phyloP scores from a whole-genome alignment of 2,329 filamentous ascomycete genomes.

The Fusarium subtropicale region DNA sequence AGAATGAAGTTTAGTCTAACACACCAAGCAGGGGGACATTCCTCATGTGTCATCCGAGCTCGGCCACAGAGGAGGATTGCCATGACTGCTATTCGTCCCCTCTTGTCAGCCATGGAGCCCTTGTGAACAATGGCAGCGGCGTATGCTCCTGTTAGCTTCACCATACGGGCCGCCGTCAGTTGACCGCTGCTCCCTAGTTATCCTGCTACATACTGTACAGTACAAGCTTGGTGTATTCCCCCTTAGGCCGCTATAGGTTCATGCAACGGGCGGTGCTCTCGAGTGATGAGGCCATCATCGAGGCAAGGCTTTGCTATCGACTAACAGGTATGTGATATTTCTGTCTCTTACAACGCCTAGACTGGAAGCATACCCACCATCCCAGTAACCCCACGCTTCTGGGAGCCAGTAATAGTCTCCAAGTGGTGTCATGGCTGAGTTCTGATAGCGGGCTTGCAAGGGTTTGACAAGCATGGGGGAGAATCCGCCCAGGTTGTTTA shows the following conservation, averaged over 20 bases:
- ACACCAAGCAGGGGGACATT: slow-evolving; percentile 37
- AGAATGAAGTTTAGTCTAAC: slow-evolving; percentile 30
- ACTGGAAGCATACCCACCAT: slow-evolving; percentile 40
- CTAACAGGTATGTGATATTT: slow-evolving; percentile 36
- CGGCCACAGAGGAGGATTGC: slow-evolving; percentile 32
- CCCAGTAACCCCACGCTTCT: slow-evolving; percentile 44
- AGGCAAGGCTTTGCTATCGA: slow-evolving; percentile 22
- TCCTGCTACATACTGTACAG: slow-evolving; percentile 25
- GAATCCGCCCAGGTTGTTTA: slow-evolving; percentile 11
- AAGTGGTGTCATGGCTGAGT: slow-evolving; percentile 44
- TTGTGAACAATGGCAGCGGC: slow-evolving; percentile 32
- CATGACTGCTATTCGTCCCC: slow-evolving; percentile 40
- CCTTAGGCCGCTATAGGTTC: slow-evolving; percentile 44
- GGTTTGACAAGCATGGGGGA: slow-evolving; percentile 19
- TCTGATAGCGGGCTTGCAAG: slow-evolving; percentile 28
- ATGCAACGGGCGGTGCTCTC: slow-evolving; percentile 37
- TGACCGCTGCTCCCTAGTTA: slow-evolving; percentile 42
- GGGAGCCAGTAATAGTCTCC: slow-evolving; percentile 37
- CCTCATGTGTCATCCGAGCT: slow-evolving; percentile 46
- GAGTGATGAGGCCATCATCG: slow-evolving; percentile 46
- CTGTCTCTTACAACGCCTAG: slow-evolving; percentile 32
- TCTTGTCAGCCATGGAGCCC: slow-evolving; percentile 38
- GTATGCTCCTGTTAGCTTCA: slow-evolving; percentile 39
- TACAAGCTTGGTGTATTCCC: slow-evolving; percentile 19
- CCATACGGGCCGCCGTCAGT: slow-evolving; percentile 43